phyloP scores from a whole-genome alignment of 164 flowering plant species.

The Hamamelis virginiana region DNA sequence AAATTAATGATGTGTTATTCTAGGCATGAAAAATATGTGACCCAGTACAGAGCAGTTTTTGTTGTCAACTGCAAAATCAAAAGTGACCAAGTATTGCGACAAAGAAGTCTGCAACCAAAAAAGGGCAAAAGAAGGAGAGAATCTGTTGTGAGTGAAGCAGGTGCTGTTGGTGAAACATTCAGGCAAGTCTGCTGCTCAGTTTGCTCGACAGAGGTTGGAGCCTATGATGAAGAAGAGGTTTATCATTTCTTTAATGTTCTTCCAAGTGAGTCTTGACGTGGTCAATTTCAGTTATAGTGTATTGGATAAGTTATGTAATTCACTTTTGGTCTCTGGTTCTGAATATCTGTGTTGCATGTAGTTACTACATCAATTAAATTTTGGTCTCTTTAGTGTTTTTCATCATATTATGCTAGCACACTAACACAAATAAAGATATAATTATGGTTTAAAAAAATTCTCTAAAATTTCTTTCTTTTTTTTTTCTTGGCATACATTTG shows the following conservation, averaged over 20 bases:
- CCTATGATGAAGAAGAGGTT: conserved; percentile 70
- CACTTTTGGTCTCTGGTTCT: background rate
- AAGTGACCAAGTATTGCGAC: conserved; percentile 27
- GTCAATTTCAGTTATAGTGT: background rate
- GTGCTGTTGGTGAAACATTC: conserved; percentile 27
- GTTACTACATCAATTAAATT: background rate
- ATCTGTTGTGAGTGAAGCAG: conserved; percentile 23
- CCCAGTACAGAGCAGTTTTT: conserved; percentile 80
- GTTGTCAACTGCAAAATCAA: conserved; percentile 64
- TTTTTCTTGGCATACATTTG: no score
- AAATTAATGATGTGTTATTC: conserved; percentile 9
- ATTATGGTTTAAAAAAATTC: no score
- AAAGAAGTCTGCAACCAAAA: conserved; percentile 23
- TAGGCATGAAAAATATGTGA: conserved; percentile 76
- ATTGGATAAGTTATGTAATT: background rate
- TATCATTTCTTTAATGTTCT: conserved; percentile 82
- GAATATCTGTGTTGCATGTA: background rate
- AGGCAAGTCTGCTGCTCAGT: conserved; percentile 65
- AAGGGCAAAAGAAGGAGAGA: conserved; percentile 29
- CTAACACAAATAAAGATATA: no score
- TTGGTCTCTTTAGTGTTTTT: background rate
- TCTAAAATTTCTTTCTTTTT: no score
- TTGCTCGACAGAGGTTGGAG: conserved; percentile 80
- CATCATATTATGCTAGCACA: no score
- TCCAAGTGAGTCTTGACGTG: conserved; percentile 62